Evolutionary conservation across 768 basidiomycete genomes (phyloP).

Genomic region (Ramaria sp.): DNA sequence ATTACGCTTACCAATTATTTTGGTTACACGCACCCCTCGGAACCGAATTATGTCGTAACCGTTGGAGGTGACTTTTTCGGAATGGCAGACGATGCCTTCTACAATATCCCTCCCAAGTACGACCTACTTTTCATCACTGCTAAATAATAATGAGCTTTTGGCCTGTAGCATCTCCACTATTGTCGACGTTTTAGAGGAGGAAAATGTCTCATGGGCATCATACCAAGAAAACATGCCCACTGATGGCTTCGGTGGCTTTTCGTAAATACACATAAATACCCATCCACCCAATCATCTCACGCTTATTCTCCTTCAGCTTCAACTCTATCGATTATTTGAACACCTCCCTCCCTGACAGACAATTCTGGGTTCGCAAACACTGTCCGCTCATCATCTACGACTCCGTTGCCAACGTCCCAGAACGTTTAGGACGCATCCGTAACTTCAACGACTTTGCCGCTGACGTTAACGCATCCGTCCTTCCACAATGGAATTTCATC

Average conservation of each 20-base stretch:
- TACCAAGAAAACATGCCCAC: slow-evolving; percentile 51
- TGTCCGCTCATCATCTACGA: slow-evolving; percentile 42
- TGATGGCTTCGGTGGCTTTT: slow-evolving; percentile 34
- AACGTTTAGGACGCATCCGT: slow-evolving; percentile 33
- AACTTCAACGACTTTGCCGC: slow-evolving; percentile 54
- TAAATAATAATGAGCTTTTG: slow-evolving; percentile 18
- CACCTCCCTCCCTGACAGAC: slow-evolving; percentile 24
- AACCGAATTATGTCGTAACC: slow-evolving; percentile 44
- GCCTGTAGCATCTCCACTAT: slow-evolving; percentile 42
- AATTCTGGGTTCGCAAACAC: slow-evolving; percentile 48
- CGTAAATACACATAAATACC: slow-evolving; percentile 19
- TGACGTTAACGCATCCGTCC: slow-evolving; percentile 35
- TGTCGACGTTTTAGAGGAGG: slow-evolving; percentile 48
- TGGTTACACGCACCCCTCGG: slow-evolving; percentile 44
- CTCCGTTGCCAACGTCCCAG: slow-evolving; percentile 31
- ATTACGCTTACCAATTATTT: slow-evolving; percentile 34
- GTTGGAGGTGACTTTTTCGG: slow-evolving; percentile 46
- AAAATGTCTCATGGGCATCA: slow-evolving; percentile 46
- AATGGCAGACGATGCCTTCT: slow-evolving; percentile 30
- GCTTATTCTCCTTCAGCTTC: slow-evolving; percentile 20
- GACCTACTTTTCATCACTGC: background rate
- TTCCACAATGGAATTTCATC: slow-evolving; percentile 53
- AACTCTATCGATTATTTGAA: slow-evolving; percentile 28
- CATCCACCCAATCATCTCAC: slow-evolving; percentile 1
- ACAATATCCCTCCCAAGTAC: slow-evolving; percentile 18